These are phyloP conservation scores for Pseudognaphalium luteoalbum DNA, from an alignment of 129 eudicot species.

Conservation along the genomic window DNA sequence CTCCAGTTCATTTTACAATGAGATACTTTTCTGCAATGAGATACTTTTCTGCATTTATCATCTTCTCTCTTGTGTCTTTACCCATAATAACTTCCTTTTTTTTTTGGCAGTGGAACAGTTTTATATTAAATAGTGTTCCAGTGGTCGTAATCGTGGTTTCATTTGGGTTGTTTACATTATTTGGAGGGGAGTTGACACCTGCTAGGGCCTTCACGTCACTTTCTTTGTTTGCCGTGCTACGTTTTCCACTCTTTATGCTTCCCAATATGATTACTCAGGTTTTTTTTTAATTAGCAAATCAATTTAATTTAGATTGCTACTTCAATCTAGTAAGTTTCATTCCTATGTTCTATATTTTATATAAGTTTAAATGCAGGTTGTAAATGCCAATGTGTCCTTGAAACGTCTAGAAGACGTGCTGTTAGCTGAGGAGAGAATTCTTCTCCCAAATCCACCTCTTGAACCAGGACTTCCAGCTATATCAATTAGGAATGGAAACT, in stretches of 20 bases:
- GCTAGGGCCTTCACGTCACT: slow-evolving; percentile 94
- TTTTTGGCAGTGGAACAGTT: slow-evolving; percentile 69
- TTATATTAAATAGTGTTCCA: slow-evolving; percentile 82
- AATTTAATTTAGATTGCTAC: background rate
- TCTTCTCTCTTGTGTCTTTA: slow-evolving; percentile 5
- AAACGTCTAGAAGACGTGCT: slow-evolving; percentile 86
- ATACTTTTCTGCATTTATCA: background rate
- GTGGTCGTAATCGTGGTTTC: slow-evolving; percentile 89
- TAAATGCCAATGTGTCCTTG: slow-evolving; percentile 85
- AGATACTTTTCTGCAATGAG: background rate
- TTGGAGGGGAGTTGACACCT: slow-evolving; percentile 92
- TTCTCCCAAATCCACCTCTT: slow-evolving; percentile 86
- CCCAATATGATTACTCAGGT: slow-evolving; percentile 92
- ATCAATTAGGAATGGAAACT: slow-evolving; percentile 77
- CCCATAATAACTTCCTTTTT: slow-evolving; percentile 5
- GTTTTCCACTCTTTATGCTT: slow-evolving; percentile 85
- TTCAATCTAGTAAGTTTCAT: background rate
- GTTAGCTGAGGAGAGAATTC: slow-evolving; percentile 86
- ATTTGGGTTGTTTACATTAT: slow-evolving; percentile 78
- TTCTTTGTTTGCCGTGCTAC: slow-evolving; percentile 77
- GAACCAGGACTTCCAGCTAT: slow-evolving; percentile 80
- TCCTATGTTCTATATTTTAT: background rate
- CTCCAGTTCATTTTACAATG: background rate
- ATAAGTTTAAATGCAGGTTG: slow-evolving; percentile 59
- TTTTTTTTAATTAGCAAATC: background rate